Percentiles rank a stretch among this genome's conserved stretches.
Conservation (phyloP, 495 filamentous ascomycete species). For the Podospora pseudocomata region DNA sequence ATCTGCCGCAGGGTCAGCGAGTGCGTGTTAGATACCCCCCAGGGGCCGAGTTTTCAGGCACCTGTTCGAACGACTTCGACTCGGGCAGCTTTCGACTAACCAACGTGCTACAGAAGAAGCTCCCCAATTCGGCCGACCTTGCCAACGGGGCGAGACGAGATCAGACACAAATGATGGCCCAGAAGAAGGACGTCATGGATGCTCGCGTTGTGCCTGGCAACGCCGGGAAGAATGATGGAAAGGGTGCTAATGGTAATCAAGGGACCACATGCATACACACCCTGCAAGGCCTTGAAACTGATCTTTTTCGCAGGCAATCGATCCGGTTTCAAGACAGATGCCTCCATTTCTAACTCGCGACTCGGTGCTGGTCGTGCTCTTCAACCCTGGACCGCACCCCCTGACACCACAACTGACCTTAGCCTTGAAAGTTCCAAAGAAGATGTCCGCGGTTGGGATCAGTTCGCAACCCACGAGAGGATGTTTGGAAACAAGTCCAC, state of each 20-base stretch:
- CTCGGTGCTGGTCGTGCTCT: conserved; percentile 68
- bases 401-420: conserved; percentile 58
- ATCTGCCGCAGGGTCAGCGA: conserved; percentile 55
- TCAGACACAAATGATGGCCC: conserved; percentile 68
- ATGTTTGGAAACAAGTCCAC: conserved; percentile 81
- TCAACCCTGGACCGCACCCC: conserved; percentile 78
- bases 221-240: conserved; percentile 41
- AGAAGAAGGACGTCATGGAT: conserved; percentile 71
- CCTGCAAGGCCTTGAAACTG: background rate
- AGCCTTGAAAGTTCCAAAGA: conserved; percentile 59
- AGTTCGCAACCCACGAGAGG: conserved; percentile 86
- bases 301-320: conserved; percentile 33
- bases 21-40: conserved; percentile 67
- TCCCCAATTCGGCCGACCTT: conserved; percentile 35
- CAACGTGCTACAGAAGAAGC: conserved; percentile 70
- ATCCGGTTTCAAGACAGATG: conserved; percentile 75
- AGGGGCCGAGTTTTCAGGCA: conserved; percentile 69
- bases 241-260: conserved; percentile 67
- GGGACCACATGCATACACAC: too few relatives aligned
- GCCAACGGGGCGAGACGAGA: conserved; percentile 44
- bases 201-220: conserved; percentile 55
- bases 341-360: conserved; percentile 76
- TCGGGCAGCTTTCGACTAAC: conserved; percentile 68
- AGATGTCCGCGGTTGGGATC: conserved; percentile 67
- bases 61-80: conserved; percentile 55